Evolutionary conservation across 768 basidiomycete species (phyloP).

Genomic region (Amyloporia xantha): DNA sequence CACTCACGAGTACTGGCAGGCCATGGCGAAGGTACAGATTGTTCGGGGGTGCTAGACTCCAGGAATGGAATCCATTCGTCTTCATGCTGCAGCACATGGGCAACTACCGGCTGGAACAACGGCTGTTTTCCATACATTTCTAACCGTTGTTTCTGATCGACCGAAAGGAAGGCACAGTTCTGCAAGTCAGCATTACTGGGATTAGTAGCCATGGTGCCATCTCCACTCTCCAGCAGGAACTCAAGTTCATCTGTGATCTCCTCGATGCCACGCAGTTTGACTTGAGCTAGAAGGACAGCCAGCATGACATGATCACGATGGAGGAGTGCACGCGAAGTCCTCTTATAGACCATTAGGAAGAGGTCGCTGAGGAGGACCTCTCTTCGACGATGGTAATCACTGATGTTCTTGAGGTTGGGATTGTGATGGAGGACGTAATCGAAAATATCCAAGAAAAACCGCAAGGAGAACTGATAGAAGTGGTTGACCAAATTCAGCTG

Average conservation of each 20-base stretch:
- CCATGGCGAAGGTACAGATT: conserved; percentile 72
- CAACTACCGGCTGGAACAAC: conserved; percentile 72
- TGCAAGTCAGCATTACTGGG: conserved; percentile 28
- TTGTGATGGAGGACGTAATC: conserved; percentile 91
- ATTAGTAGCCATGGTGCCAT: conserved; percentile 42
- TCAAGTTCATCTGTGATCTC: conserved; percentile 83
- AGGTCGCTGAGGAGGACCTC: conserved; percentile 81
- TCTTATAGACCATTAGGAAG: conserved; percentile 81
- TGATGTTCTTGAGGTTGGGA: conserved; percentile 76
- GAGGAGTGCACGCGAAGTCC: conserved; percentile 86
- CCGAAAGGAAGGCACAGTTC: conserved; percentile 44
- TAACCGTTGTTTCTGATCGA: conserved; percentile 66
- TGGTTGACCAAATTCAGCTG: conserved; percentile 92
- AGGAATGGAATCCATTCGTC: conserved; percentile 71
- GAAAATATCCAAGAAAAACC: conserved; percentile 98
- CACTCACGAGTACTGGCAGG: conserved; percentile 67
- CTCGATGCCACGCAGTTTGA: conserved; percentile 74
- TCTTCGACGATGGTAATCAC: conserved; percentile 67
- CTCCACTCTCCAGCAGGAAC: conserved; percentile 86
- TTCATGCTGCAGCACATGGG: conserved; percentile 53
- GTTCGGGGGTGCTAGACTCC: conserved; percentile 59
- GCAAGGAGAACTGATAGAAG: conserved; percentile 98
- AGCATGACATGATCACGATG: conserved; percentile 89
- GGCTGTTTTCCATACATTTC: conserved; percentile 63
- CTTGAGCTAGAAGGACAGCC: conserved; percentile 83